Evolutionary conservation across 2,329 filamentous ascomycete genomes (phyloP).

Genomic region (Aureobasidium lini): DNA sequence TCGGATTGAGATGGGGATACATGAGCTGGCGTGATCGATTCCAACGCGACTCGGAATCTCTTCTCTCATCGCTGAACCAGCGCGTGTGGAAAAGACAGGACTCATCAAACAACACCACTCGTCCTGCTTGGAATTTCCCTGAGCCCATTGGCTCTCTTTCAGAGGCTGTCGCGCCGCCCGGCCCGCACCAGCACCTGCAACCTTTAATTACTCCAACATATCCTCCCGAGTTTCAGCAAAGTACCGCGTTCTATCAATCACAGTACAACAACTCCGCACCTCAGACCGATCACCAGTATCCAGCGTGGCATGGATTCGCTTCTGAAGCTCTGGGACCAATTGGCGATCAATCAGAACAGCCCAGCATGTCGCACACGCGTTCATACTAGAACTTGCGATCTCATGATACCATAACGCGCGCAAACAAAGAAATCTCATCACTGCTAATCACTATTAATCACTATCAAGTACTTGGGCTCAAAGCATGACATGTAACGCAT

Average conservation of each 20-base stretch:
- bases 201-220: constrained; percentile 8
- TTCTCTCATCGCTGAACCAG: constrained; percentile 36
- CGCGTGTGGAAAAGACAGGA: constrained; percentile 27
- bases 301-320: not conserved
- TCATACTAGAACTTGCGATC: not conserved
- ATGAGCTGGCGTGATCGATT: constrained; percentile 44
- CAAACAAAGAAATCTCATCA: no score
- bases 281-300: not conserved
- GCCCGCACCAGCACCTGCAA: constrained; percentile 1
- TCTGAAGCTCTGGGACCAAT: not conserved
- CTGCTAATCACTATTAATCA: no score
- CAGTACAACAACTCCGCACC: not conserved
- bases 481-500: no score
- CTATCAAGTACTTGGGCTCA: no score
- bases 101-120: not conserved
- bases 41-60: constrained; percentile 35
- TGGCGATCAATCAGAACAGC: not conserved
- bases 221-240: constrained; percentile 11
- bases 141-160: not conserved
- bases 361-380: not conserved
- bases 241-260: not conserved
- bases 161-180: not conserved
- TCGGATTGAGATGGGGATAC: constrained; percentile 42
- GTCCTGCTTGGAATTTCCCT: not conserved
- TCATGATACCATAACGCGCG: no score